Conservation (phyloP, 2,329 filamentous ascomycete species). For the Dothiorella sarmentorum region DNA sequence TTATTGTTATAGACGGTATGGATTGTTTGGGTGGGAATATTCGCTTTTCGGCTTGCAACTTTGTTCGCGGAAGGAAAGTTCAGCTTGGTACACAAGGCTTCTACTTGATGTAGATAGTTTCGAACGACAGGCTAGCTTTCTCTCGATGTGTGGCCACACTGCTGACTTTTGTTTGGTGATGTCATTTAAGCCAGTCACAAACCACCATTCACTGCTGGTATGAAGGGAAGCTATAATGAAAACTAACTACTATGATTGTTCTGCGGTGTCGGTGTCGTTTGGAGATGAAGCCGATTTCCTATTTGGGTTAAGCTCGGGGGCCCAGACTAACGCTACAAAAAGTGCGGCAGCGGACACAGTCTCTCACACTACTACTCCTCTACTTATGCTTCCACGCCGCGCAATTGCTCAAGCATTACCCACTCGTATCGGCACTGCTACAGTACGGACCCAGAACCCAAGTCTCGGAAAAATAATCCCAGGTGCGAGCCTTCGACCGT, state of each 20-base stretch:
- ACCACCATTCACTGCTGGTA: no score
- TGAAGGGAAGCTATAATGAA: no score
- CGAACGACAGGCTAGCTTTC: conserved; percentile 1
- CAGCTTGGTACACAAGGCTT: background rate
- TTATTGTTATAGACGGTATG: conserved; percentile 13
- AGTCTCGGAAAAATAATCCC: background rate
- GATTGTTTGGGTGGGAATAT: background rate
- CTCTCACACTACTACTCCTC: background rate
- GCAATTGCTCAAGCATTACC: background rate
- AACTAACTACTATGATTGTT: background rate
- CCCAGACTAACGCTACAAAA: conserved; percentile 2
- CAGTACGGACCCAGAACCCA: background rate
- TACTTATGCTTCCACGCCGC: conserved; percentile 6
- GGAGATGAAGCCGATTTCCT: conserved; percentile 4
- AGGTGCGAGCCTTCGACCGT: background rate
- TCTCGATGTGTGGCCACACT: background rate
- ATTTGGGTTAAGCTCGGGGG: conserved; percentile 9
- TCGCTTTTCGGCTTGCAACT: background rate
- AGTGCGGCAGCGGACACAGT: background rate
- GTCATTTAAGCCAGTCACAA: no score
- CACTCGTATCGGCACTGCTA: background rate
- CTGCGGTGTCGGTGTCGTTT: background rate
- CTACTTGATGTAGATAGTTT: conserved; percentile 5
- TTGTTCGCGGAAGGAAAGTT: background rate
- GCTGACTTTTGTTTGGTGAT: no score